Percentiles rank a stretch among this genome's conserved stretches.
phyloP scores from a whole-genome alignment of 1,139 yeast genomes.

The Sugiyamaella xylanicola region DNA sequence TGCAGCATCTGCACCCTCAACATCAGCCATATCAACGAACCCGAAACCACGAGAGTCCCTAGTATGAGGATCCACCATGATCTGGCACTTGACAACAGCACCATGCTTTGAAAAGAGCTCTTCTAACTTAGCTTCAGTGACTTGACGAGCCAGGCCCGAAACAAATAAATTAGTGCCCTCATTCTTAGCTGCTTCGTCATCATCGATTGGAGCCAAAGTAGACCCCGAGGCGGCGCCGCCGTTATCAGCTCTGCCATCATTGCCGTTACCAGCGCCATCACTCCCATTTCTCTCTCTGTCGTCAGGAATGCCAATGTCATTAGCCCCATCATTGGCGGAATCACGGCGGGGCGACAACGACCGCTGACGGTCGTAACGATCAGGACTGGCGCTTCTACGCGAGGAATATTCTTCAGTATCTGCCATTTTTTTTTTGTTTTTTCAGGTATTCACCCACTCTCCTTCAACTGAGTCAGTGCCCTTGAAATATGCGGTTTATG shows the following conservation, averaged over 20 bases:
- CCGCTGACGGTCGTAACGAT: conserved; percentile 17
- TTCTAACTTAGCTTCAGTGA: conserved; percentile 40
- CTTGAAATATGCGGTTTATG: too few species aligned
- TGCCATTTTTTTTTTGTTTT: too few species aligned
- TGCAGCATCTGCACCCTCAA: conserved; percentile 43
- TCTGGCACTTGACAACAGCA: conserved; percentile 41
- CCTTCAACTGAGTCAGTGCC: too few species aligned
- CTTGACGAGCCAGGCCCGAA: conserved; percentile 42
- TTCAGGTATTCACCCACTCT: too few species aligned
- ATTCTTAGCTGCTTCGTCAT: conserved; percentile 37
- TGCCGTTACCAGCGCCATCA: neutral
- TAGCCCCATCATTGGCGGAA: conserved; percentile 1
- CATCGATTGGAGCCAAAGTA: conserved; percentile 21
- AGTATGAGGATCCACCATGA: conserved; percentile 46
- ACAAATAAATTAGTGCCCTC: conserved; percentile 46
- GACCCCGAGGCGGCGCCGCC: neutral
- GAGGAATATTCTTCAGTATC: conserved; percentile 15
- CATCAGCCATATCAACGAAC: conserved; percentile 42
- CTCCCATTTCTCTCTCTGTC: conserved; percentile 6
- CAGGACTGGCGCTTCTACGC: conserved; percentile 19
- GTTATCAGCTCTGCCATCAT: neutral
- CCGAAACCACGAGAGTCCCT: conserved; percentile 47
- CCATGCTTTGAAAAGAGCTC: conserved; percentile 43
- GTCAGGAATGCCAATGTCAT: neutral
- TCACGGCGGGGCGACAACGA: conserved; percentile 19